Evolutionary conservation across 192 early-diverging fungal genomes (phyloP).

Genomic region (Backusella psychrophila): DNA sequence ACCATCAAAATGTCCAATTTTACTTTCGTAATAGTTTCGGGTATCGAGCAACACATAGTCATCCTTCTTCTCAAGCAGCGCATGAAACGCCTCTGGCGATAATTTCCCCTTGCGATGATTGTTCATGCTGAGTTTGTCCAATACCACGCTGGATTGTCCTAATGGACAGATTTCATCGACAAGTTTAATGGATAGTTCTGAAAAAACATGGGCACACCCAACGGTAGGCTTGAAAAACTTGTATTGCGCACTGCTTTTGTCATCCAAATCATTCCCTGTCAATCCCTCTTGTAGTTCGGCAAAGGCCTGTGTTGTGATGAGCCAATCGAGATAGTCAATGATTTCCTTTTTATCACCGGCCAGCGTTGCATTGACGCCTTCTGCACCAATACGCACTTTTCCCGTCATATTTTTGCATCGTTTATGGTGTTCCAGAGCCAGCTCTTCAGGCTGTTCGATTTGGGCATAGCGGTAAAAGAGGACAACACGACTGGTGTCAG

Average conservation of each 20-base stretch:
- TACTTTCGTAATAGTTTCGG: conserved; percentile 68
- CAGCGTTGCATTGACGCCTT: conserved; percentile 69
- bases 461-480: conserved; percentile 48
- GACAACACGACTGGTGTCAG: conserved; percentile 38
- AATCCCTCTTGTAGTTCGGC: not conserved
- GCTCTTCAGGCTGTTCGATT: conserved; percentile 30
- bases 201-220: conserved; percentile 66
- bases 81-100: conserved; percentile 53
- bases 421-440: conserved; percentile 39
- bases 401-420: conserved; percentile 40
- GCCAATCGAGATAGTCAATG: conserved; percentile 43
- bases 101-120: conserved; percentile 39
- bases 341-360: conserved; percentile 46
- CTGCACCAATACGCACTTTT: conserved; percentile 51
- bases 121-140: conserved; percentile 14
- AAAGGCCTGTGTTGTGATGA: conserved; percentile 24
- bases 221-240: conserved; percentile 64
- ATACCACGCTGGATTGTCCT: conserved; percentile 38
- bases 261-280: not conserved
- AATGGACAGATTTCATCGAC: conserved; percentile 69
- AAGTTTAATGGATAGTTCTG: conserved; percentile 51
- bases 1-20: conserved; percentile 57
- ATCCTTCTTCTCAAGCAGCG: conserved; percentile 29
- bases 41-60: conserved; percentile 51
- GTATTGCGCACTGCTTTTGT: conserved; percentile 5